Evolutionary conservation across 192 early-diverging fungal genomes (phyloP), one percentile per base, ranked within the genome.

Genomic region (Linnemannia schmuckeri): DNA sequence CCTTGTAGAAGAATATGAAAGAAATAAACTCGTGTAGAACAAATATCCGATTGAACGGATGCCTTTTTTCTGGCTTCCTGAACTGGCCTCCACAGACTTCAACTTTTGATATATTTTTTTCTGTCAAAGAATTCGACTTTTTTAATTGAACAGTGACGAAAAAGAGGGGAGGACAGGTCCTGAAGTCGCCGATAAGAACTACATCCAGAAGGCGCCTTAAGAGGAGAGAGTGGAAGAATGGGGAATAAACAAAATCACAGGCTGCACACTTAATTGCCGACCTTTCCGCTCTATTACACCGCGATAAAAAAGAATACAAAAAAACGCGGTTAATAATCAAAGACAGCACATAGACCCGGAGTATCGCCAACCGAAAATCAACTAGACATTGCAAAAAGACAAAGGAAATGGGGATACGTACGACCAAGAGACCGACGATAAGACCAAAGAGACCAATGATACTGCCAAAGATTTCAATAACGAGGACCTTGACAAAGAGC

Each of bases 371-470:
- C 18, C 4, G 18, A 66, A 57, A 9, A 0, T 0, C 55, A n/a
- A n/a, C 8, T 27, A 7, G 7, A 52, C 49, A 22, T 52, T 17
- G 49, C 49, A 1, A 66, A 33, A 27, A 66, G 9, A 30, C 10
- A 66, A 13, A 35, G 30, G 27, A 66, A 5, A 20, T 20, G 17
- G 44, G 17, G 49, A 12, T 18, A 77, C 89, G 82, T 89, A 93
- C 92, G 88, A 96, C 94, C 68, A 99, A 82, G 40, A 99, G 91
- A 2, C 97, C 98, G 46, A 98, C 95, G 83, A 99, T 99, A 42
- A 99, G 92, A 3, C 98, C 98, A 91, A 99, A 99, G 33, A 99
- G 92, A 42, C 98, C 98, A 74, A 99, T 93, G 66, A 99, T 96
- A 72, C 94, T 95, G 24, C 97, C 98, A 88, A 99, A 98, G 86